Conservation (phyloP, 1,284 basidiomycete genomes). For the Moniliophthora roreri region DNA sequence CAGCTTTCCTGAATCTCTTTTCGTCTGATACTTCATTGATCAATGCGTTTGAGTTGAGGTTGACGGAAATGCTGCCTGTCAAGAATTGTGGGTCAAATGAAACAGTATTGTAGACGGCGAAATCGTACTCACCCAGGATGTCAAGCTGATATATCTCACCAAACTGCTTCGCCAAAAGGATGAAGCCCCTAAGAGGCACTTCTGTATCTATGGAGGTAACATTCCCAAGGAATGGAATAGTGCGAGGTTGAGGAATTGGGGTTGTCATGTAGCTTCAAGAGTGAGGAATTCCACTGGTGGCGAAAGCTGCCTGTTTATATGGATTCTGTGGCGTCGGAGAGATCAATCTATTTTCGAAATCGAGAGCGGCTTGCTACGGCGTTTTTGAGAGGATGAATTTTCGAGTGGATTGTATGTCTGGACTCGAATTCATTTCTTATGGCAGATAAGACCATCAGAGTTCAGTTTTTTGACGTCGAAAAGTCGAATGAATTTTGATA, state of each 20-base stretch:
- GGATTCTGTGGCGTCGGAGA: too few relatives aligned
- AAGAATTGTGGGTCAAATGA: not conserved
- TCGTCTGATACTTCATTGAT: constrained; percentile 46
- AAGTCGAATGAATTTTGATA: too few relatives aligned
- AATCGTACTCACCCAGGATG: constrained; percentile 31
- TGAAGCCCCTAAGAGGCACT: constrained; percentile 37
- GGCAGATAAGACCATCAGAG: too few relatives aligned
- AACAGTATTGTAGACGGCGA: not conserved
- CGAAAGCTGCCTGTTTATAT: too few relatives aligned
- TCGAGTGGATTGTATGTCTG: too few relatives aligned
- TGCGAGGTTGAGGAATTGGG: constrained; percentile 35
- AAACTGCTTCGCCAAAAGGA: constrained; percentile 41
- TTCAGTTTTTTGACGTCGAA: too few relatives aligned
- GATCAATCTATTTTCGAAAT: too few relatives aligned
- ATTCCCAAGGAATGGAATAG: constrained; percentile 48
- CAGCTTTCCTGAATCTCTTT: constrained; percentile 41
- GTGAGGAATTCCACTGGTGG: too few relatives aligned
- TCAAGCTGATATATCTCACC: constrained; percentile 47
- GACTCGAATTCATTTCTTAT: too few relatives aligned
- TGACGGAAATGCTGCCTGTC: constrained; percentile 29
- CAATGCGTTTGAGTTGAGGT: constrained; percentile 37
- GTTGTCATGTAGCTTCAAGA: constrained; percentile 24
- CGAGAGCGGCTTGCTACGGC: too few relatives aligned
- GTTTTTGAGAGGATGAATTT: too few relatives aligned
- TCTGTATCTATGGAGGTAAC: constrained; percentile 36